phyloP scores from a whole-genome alignment of 768 basidiomycete species.

The Agaricus subrufescens region DNA sequence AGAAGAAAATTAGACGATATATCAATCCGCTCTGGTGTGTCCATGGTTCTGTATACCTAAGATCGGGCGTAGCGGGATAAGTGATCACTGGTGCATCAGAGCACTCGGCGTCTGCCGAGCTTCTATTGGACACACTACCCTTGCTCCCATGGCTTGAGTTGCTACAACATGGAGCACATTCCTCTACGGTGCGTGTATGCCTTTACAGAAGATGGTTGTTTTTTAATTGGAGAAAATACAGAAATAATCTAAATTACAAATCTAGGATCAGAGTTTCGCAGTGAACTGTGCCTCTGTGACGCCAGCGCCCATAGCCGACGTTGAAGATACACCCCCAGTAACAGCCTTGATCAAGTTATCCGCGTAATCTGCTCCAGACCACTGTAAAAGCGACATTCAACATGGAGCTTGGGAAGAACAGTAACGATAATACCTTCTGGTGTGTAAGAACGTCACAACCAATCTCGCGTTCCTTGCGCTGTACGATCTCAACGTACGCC shows the following conservation, averaged over 20 bases:
- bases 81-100: not conserved
- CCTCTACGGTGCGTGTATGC: not conserved
- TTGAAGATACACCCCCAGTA: slow-evolving; percentile 95
- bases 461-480: slow-evolving; percentile 87
- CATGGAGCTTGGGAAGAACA: not conserved
- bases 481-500: slow-evolving; percentile 94
- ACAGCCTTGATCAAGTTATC: slow-evolving; percentile 92
- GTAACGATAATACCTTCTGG: slow-evolving; percentile 64
- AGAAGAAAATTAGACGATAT: slow-evolving; percentile 76
- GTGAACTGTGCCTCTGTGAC: slow-evolving; percentile 89
- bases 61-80: no score
- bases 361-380: slow-evolving; percentile 93
- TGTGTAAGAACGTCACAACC: slow-evolving; percentile 97
- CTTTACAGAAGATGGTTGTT: slow-evolving; percentile 11
- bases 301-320: slow-evolving; percentile 98
- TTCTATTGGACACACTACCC: not conserved
- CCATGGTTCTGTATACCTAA: slow-evolving; percentile 34
- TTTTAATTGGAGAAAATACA: slow-evolving; percentile 10
- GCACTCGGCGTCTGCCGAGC: slow-evolving; percentile 6
- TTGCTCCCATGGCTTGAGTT: not conserved
- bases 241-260: not conserved
- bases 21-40: slow-evolving; percentile 58
- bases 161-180: no score
- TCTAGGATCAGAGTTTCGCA: slow-evolving; percentile 27
- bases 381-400: slow-evolving; percentile 41